Conservation (phyloP, 2,329 filamentous ascomycete species). For the Penicillium sp. region DNA sequence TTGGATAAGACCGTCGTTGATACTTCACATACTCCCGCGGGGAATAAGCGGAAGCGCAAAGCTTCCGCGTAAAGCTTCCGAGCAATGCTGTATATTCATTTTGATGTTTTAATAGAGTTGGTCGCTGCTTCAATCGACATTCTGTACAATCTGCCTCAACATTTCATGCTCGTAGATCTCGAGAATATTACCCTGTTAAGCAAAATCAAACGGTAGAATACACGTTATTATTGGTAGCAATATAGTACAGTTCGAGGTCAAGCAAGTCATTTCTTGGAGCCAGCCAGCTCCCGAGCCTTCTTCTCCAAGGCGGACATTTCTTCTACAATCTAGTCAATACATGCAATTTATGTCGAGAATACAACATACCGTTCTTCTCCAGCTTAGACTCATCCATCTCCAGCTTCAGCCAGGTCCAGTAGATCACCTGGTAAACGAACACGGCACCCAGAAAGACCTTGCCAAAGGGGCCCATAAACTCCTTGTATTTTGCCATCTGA, state of each 20-base stretch:
- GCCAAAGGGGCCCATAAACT: conserved; percentile 42
- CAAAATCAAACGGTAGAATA: not conserved
- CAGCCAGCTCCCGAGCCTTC: conserved; percentile 32
- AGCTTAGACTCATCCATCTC: conserved; percentile 44
- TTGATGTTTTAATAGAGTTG: not conserved
- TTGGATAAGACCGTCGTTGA: not conserved
- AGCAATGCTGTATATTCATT: not conserved
- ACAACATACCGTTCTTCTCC: conserved; percentile 38
- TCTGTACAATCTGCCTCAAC: conserved; percentile 8
- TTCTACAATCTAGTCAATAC: conserved; percentile 19
- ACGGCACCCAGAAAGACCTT: conserved; percentile 48
- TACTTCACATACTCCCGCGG: not conserved
- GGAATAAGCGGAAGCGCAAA: conserved; percentile 14
- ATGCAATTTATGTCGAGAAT: not conserved
- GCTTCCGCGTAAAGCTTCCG: conserved; percentile 8
- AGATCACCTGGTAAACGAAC: conserved; percentile 46
- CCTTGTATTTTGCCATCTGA: conserved; percentile 39
- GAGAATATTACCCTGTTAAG: not conserved
- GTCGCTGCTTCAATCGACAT: conserved; percentile 2
- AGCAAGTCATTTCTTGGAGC: conserved; percentile 23
- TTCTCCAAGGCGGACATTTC: conserved; percentile 34
- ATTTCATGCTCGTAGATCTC: not conserved
- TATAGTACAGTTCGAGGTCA: conserved; percentile 11
- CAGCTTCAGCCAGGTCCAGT: conserved; percentile 46
- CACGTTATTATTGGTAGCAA: not conserved